Conservation (phyloP, 768 basidiomycete genomes). For the Russula sp. region DNA sequence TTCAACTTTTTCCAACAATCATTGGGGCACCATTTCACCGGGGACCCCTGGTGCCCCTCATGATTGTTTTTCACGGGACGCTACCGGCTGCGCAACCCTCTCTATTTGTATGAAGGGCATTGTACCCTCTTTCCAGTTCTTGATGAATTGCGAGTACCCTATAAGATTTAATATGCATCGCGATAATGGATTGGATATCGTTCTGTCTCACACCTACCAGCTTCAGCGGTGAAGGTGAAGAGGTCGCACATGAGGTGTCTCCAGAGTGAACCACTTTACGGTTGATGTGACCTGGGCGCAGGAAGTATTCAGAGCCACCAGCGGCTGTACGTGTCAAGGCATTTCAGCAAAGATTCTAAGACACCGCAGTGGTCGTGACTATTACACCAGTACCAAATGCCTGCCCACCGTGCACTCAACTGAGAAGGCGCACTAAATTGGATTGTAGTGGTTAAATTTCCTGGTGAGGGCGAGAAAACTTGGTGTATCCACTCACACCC, state of each 20-base stretch:
- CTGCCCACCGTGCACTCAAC: too few species aligned
- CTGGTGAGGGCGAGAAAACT: too few species aligned
- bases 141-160: background rate
- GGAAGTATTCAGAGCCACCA: too few species aligned
- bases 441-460: too few species aligned
- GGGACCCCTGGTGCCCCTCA: background rate
- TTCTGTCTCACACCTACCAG: background rate
- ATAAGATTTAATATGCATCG: background rate
- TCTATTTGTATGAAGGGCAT: background rate
- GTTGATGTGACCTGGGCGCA: too few species aligned
- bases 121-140: background rate
- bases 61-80: background rate
- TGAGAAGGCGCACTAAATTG: too few species aligned
- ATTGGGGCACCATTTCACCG: background rate
- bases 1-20: background rate
- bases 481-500: background rate
- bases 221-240: background rate
- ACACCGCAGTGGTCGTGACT: too few species aligned
- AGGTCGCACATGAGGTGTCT: background rate
- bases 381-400: too few species aligned
- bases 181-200: background rate
- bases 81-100: background rate
- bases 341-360: too few species aligned
- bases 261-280: background rate
- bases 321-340: too few species aligned